Conservation (phyloP, 306 rosid species). For the Heteromeles arbutifolia region DNA sequence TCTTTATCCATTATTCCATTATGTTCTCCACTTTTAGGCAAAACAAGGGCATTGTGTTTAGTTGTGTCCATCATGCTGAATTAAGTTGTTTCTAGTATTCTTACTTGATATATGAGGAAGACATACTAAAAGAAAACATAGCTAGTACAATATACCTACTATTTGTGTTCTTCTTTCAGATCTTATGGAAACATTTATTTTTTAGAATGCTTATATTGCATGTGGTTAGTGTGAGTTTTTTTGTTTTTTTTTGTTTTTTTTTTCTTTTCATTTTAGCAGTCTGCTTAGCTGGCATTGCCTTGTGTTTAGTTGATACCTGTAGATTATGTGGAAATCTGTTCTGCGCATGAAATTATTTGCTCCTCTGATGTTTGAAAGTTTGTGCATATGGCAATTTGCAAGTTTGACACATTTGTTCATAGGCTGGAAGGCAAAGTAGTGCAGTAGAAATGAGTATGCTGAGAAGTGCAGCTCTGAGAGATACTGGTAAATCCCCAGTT, state of each 20-base stretch:
- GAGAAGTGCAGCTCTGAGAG: slow-evolving; percentile 60
- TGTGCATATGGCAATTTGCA: slow-evolving; percentile 13
- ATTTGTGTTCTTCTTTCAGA: not conserved
- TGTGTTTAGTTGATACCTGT: not conserved
- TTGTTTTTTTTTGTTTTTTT: not conserved
- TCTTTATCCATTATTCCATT: not conserved
- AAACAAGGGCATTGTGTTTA: not conserved
- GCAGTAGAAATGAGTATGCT: slow-evolving; percentile 50
- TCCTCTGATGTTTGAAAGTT: slow-evolving; percentile 12
- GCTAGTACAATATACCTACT: not conserved
- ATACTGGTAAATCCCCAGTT: slow-evolving; percentile 71
- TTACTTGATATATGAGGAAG: not conserved
- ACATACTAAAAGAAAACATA: not conserved
- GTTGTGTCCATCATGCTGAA: not conserved
- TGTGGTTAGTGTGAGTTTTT: not conserved
- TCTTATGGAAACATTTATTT: not conserved
- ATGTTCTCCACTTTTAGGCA: not conserved
- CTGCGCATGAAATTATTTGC: not conserved
- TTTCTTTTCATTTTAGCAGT: not conserved
- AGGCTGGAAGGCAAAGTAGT: slow-evolving; percentile 74
- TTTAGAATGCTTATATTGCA: not conserved
- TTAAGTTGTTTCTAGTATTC: not conserved
- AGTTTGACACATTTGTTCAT: slow-evolving; percentile 33
- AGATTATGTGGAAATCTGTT: not conserved
- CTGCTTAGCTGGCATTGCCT: not conserved